Percentiles rank a stretch among this genome's conserved stretches.
Evolutionary conservation across 371 early-diverging fungal genomes (phyloP).

Genomic region (Mucor mucedo): DNA sequence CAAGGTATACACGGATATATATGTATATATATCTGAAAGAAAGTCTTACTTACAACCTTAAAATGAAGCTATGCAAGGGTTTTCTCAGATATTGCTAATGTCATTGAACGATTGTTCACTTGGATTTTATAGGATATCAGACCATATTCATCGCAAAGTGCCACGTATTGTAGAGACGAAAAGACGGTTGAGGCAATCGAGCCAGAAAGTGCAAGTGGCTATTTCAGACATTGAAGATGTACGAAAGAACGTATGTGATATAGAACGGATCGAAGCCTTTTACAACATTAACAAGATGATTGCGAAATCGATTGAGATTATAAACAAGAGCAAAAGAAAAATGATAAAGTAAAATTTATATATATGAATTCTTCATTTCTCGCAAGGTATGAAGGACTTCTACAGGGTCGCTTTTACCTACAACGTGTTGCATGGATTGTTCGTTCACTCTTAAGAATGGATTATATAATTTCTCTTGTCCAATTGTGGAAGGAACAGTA

Average conservation of each 20-base stretch:
- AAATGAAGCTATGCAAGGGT: constrained; percentile 12
- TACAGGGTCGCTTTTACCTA: constrained; percentile 71
- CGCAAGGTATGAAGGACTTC: constrained; percentile 81
- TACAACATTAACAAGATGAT: constrained; percentile 41
- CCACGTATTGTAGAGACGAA: constrained; percentile 37
- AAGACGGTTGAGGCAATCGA: constrained; percentile 15
- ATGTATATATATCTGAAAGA: too few relatives aligned
- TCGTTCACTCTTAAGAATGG: constrained; percentile 88
- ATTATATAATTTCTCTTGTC: constrained; percentile 82
- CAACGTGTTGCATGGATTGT: constrained; percentile 66
- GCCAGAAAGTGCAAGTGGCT: constrained; percentile 30
- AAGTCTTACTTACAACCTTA: too few relatives aligned
- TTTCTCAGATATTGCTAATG: constrained; percentile 23
- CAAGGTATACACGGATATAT: constrained; percentile 3
- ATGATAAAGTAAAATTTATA: not conserved
- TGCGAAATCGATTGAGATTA: not conserved
- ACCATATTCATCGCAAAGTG: constrained; percentile 47
- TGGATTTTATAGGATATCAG: constrained; percentile 39
- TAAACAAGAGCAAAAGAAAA: not conserved
- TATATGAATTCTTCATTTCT: constrained; percentile 68
- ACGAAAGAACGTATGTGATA: constrained; percentile 32
- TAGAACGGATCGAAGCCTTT: constrained; percentile 42
- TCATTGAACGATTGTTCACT: constrained; percentile 44
- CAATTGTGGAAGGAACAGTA: constrained; percentile 90
- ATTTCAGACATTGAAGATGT: constrained; percentile 42